A percentile compares a stretch with the other conserved stretches of the same genome.
Evolutionary conservation across 306 rosid species (phyloP).

Genomic region (Cicer yamashitae): DNA sequence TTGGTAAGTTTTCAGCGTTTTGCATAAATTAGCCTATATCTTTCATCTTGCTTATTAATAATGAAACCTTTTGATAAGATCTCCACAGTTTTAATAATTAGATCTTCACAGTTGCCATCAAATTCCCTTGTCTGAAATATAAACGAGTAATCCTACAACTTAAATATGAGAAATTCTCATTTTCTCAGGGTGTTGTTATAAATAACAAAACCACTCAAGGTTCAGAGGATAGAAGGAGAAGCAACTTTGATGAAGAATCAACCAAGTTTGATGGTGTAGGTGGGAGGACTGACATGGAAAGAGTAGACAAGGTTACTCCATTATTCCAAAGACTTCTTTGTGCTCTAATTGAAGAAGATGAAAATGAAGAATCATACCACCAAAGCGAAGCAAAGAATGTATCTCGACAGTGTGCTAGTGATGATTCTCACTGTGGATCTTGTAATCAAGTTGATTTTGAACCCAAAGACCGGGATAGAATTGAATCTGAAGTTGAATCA

Average conservation of each 20-base stretch:
- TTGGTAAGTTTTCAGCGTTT: slow-evolving; percentile 55
- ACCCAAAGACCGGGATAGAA: slow-evolving; percentile 78
- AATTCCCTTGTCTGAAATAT: slow-evolving; percentile 22
- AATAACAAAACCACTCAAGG: slow-evolving; percentile 54
- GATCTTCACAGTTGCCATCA: slow-evolving; percentile 32
- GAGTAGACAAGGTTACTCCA: slow-evolving; percentile 64
- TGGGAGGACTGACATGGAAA: slow-evolving; percentile 58
- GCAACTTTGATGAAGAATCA: slow-evolving; percentile 48
- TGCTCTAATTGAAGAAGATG: slow-evolving; percentile 84
- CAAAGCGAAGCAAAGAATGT: slow-evolving; percentile 66
- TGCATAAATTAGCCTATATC: slow-evolving; percentile 30
- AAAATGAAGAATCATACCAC: slow-evolving; percentile 68
- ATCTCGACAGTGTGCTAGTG: slow-evolving; percentile 75
- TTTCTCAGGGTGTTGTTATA: slow-evolving; percentile 63
- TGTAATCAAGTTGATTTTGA: slow-evolving; percentile 82
- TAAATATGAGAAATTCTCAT: slow-evolving; percentile 23
- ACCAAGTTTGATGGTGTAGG: slow-evolving; percentile 55
- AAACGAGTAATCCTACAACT: slow-evolving; percentile 29
- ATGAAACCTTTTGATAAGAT: slow-evolving; percentile 16
- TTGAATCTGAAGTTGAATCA: slow-evolving; percentile 89
- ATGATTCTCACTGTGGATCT: slow-evolving; percentile 92
- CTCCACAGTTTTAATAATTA: slow-evolving; percentile 27
- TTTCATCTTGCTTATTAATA: slow-evolving; percentile 36
- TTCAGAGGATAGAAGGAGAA: slow-evolving; percentile 60
- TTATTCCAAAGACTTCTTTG: slow-evolving; percentile 87